A percentile compares a stretch with the other conserved stretches of the same genome.
These are phyloP conservation scores for Paramecium octaurelia DNA, from an alignment of 73 alveolate species.

Conservation along the genomic window DNA sequence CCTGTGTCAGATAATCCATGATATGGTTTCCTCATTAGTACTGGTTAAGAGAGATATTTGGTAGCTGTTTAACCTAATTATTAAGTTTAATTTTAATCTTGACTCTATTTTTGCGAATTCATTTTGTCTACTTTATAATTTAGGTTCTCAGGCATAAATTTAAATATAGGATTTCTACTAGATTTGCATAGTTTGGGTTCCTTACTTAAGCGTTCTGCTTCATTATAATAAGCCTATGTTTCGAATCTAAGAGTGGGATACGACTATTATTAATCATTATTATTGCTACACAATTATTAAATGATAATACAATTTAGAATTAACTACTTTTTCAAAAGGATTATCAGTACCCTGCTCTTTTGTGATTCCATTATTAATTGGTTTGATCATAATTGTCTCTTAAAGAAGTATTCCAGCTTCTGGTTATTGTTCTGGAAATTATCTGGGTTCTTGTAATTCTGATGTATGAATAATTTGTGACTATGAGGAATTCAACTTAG, in stretches of 20 bases:
- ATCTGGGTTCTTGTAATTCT: not conserved
- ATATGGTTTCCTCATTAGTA: not conserved
- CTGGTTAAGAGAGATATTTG: not conserved
- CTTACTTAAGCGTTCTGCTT: conserved; percentile 14
- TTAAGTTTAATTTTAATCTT: not conserved
- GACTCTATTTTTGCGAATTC: not conserved
- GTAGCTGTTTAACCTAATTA: not conserved
- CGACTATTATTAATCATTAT: not conserved
- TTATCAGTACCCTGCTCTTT: not conserved
- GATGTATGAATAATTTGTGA: not conserved
- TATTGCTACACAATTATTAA: not conserved
- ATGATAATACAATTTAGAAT: not conserved
- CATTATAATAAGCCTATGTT: not conserved
- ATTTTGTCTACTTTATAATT: not conserved
- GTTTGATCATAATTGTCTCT: not conserved
- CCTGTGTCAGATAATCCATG: conserved; percentile 22
- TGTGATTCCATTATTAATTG: not conserved
- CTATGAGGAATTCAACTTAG: not conserved
- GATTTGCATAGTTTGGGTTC: not conserved
- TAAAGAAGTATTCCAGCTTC: not conserved
- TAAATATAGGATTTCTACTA: conserved; percentile 7
- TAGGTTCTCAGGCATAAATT: conserved; percentile 27
- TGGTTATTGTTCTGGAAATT: not conserved
- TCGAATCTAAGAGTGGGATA: not conserved
- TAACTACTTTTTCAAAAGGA: conserved; percentile 38